A percentile compares a stretch with the other conserved stretches of the same genome.
phyloP scores from a whole-genome alignment of 2,329 filamentous ascomycete genomes.

The Fusarium praegraminearum region DNA sequence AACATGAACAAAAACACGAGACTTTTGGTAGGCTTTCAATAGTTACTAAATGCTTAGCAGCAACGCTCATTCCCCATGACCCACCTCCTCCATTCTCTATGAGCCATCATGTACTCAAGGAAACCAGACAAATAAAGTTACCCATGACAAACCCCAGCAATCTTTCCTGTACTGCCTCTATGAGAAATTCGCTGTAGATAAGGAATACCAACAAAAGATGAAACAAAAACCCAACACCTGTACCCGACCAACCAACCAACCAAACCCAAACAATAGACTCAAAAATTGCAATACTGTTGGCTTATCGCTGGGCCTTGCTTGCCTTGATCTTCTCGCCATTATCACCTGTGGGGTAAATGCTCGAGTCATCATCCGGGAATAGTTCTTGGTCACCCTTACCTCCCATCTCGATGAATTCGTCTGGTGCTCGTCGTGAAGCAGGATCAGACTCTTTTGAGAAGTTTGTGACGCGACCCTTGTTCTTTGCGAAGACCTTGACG shows the following conservation, averaged over 20 bases:
- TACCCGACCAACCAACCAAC: neutral
- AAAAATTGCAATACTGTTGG: neutral
- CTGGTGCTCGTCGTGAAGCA: constrained; percentile 72
- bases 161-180: constrained; percentile 27
- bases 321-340: constrained; percentile 48
- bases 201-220: neutral
- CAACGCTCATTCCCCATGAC: constrained; percentile 7
- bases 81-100: constrained; percentile 1
- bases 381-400: constrained; percentile 86
- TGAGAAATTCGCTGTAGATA: constrained; percentile 17
- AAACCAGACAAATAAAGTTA: constrained; percentile 8
- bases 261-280: constrained; percentile 2
- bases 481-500: constrained; percentile 82
- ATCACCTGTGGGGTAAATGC: constrained; percentile 60
- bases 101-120: constrained; percentile 2
- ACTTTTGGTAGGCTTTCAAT: constrained; percentile 37
- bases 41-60: constrained; percentile 20
- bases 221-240: constrained; percentile 22
- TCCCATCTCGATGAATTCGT: constrained; percentile 86
- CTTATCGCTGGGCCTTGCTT: constrained; percentile 43
- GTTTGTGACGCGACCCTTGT: constrained; percentile 59
- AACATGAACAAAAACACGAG: neutral
- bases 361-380: constrained; percentile 72
- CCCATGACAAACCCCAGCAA: constrained; percentile 14
- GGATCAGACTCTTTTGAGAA: constrained; percentile 72